These are phyloP conservation scores for Penicillium cinerascens DNA, from an alignment of 495 filamentous ascomycete species.

Conservation along the genomic window DNA sequence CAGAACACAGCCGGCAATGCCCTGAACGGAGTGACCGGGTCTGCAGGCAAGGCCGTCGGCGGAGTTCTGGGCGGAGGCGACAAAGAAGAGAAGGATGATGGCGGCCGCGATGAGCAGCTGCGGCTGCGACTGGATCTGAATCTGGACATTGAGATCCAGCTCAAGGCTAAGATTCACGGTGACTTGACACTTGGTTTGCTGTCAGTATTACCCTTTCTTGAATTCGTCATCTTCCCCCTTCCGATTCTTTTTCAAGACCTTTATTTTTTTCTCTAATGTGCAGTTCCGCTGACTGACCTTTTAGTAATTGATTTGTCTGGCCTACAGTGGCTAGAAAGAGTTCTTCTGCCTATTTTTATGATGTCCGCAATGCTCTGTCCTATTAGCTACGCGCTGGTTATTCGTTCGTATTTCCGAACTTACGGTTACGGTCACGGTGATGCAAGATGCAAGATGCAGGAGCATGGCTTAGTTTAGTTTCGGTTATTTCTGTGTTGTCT, in stretches of 20 bases:
- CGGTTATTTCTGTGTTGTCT: slow-evolving; percentile 5
- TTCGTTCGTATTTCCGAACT: background rate
- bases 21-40: slow-evolving; percentile 53
- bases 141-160: slow-evolving; percentile 81
- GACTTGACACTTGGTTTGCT: slow-evolving; percentile 82
- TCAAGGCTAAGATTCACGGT: slow-evolving; percentile 91
- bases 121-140: slow-evolving; percentile 78
- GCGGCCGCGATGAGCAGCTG: slow-evolving; percentile 66
- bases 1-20: slow-evolving; percentile 62
- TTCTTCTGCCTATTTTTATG: background rate
- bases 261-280: background rate
- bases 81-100: slow-evolving; percentile 40
- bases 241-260: background rate
- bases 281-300: slow-evolving; percentile 24
- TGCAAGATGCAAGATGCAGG: slow-evolving; percentile 21
- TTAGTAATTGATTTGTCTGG: slow-evolving; percentile 24
- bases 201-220: slow-evolving; percentile 50
- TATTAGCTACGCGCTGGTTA: background rate
- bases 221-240: background rate
- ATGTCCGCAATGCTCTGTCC: slow-evolving; percentile 3
- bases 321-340: slow-evolving; percentile 19
- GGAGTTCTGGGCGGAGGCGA: slow-evolving; percentile 40
- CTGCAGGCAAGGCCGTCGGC: slow-evolving; percentile 57
- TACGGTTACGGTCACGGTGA: slow-evolving; percentile 11
- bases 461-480: slow-evolving; percentile 15